Conservation (phyloP, 192 early-diverging fungal genomes). For the Oehlia diaphana region DNA sequence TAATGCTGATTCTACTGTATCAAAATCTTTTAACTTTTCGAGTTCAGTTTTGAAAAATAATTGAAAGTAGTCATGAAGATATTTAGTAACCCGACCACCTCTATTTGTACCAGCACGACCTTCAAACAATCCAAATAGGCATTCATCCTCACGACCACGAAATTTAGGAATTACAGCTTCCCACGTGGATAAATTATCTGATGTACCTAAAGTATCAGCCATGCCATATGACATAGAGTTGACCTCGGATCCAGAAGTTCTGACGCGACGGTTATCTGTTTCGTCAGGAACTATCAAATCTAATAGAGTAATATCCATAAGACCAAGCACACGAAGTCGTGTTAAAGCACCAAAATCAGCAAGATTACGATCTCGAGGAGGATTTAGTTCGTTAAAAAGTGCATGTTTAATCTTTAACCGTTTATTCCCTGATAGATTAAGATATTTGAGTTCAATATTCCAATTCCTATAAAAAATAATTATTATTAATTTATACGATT, state of each 20-base stretch:
- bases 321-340: slow-evolving; percentile 76
- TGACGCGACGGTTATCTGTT: slow-evolving; percentile 73
- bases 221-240: slow-evolving; percentile 86
- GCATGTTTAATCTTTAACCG: slow-evolving; percentile 81
- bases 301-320: slow-evolving; percentile 90
- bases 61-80: slow-evolving; percentile 72
- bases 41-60: slow-evolving; percentile 72
- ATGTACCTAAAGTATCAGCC: slow-evolving; percentile 74
- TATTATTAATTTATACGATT: too few species aligned
- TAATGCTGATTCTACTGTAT: slow-evolving; percentile 66
- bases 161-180: slow-evolving; percentile 85
- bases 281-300: slow-evolving; percentile 80
- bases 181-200: slow-evolving; percentile 76
- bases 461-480: slow-evolving; percentile 60
- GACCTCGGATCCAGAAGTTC: slow-evolving; percentile 79
- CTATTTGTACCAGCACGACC: slow-evolving; percentile 57
- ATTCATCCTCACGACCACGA: slow-evolving; percentile 83
- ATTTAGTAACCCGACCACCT: slow-evolving; percentile 57
- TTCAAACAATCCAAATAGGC: slow-evolving; percentile 87
- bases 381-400: slow-evolving; percentile 44
- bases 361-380: slow-evolving; percentile 50
- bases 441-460: slow-evolving; percentile 85
- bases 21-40: slow-evolving; percentile 60
- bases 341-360: slow-evolving; percentile 79
- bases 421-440: slow-evolving; percentile 90